phyloP scores from a whole-genome alignment of 2,329 filamentous ascomycete genomes.

The Ustulina deusta region DNA sequence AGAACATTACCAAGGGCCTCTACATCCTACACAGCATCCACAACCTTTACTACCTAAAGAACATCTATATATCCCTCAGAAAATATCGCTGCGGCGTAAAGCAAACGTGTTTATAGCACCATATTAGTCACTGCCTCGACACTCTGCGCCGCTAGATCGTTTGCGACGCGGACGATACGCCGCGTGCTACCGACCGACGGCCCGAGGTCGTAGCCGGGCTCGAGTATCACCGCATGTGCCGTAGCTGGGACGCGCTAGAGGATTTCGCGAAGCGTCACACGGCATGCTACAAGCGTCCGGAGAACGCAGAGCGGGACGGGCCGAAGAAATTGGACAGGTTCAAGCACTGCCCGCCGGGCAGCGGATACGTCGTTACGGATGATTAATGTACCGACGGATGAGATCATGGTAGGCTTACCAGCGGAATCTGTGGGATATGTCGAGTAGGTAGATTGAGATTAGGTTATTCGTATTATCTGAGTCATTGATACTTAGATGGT shows the following conservation, averaged over 20 bases:
- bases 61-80: slow-evolving; percentile 36
- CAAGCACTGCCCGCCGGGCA: slow-evolving; percentile 37
- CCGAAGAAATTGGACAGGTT: slow-evolving; percentile 33
- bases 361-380: slow-evolving; percentile 33
- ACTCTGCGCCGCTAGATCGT: slow-evolving; percentile 47
- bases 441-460: too few species aligned
- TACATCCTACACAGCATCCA: slow-evolving; percentile 50
- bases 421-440: slow-evolving; percentile 38
- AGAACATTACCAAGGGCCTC: slow-evolving; percentile 48
- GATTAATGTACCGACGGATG: slow-evolving; percentile 31
- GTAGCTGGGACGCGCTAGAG: slow-evolving; percentile 47
- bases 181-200: slow-evolving; percentile 42
- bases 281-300: slow-evolving; percentile 38
- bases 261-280: slow-evolving; percentile 43
- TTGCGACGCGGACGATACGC: slow-evolving; percentile 51
- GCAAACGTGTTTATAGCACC: slow-evolving; percentile 34
- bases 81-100: slow-evolving; percentile 34
- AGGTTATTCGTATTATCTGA: too few species aligned
- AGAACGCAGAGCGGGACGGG: slow-evolving; percentile 15
- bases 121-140: slow-evolving; percentile 48
- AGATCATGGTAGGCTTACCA: slow-evolving; percentile 33
- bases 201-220: slow-evolving; percentile 40
- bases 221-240: slow-evolving; percentile 46
- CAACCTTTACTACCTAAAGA: slow-evolving; percentile 50
- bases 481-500: too few species aligned